Evolutionary conservation across 2,329 filamentous ascomycete genomes (phyloP).

Genomic region (Spiromastix sp.): DNA sequence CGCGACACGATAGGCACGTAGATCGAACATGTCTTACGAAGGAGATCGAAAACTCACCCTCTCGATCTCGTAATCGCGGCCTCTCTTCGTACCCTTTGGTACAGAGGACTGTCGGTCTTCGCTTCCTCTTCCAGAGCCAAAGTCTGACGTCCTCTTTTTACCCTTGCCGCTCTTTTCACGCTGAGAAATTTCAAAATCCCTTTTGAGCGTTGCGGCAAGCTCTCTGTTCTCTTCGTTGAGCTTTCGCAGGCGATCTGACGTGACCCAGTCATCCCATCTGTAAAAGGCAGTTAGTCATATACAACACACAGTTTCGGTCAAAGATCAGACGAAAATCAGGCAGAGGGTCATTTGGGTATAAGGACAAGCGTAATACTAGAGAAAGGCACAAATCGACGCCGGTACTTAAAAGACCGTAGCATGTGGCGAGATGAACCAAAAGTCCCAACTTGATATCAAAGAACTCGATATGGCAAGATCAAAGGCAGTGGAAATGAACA

Average conservation of each 20-base stretch:
- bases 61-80: constrained; percentile 38
- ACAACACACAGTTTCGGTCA: no score
- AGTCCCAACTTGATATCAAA: no score
- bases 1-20: neutral
- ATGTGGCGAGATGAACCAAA: no score
- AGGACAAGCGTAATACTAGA: no score
- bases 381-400: no score
- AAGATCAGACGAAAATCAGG: neutral
- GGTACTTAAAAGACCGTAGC: no score
- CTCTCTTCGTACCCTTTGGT: constrained; percentile 33
- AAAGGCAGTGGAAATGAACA: neutral
- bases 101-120: constrained; percentile 36
- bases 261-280: constrained; percentile 97
- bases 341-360: no score
- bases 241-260: constrained; percentile 85
- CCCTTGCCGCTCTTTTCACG: constrained; percentile 25
- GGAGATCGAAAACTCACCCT: constrained; percentile 33
- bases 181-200: constrained; percentile 28
- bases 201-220: constrained; percentile 50
- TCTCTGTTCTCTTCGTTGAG: constrained; percentile 92
- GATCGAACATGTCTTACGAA: neutral
- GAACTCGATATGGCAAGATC: constrained; percentile 1
- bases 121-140: constrained; percentile 33
- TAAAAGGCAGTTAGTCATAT: no score
- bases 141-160: constrained; percentile 32